Conservation (phyloP, 2,329 filamentous ascomycete species). For the Aspergillus vadensis region DNA sequence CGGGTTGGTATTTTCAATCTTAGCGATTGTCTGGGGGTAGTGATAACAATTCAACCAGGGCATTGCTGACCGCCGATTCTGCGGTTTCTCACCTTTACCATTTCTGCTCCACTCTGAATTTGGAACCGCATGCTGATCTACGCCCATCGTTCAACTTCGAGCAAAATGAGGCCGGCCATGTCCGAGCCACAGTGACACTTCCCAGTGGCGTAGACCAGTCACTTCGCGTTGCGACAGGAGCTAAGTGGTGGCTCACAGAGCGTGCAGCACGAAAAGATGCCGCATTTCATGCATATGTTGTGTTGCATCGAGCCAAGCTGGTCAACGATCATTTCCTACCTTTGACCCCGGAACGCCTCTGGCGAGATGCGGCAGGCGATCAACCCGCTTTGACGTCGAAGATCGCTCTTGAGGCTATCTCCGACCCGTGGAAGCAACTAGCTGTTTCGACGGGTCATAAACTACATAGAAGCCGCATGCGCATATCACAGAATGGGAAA, state of each 20-base stretch:
- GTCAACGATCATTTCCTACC: constrained; percentile 8
- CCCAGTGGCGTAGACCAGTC: constrained; percentile 5
- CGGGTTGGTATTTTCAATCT: neutral
- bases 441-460: neutral
- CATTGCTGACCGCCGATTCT: neutral
- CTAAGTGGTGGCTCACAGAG: neutral
- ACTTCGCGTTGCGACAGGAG: neutral
- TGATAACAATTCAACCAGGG: neutral
- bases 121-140: neutral
- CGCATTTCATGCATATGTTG: constrained; percentile 6
- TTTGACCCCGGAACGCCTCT: neutral
- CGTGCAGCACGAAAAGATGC: neutral
- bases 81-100: neutral
- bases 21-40: neutral
- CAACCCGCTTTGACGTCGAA: neutral
- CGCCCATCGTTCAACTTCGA: neutral
- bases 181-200: neutral
- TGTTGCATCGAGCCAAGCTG: neutral
- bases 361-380: neutral
- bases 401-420: neutral
- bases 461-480: neutral
- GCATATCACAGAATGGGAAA: neutral
- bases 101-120: neutral
- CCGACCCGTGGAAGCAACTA: neutral
- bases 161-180: neutral